These are phyloP conservation scores for Fusarium sp. DNA, from an alignment of 2,329 filamentous ascomycete species.

Conservation along the genomic window DNA sequence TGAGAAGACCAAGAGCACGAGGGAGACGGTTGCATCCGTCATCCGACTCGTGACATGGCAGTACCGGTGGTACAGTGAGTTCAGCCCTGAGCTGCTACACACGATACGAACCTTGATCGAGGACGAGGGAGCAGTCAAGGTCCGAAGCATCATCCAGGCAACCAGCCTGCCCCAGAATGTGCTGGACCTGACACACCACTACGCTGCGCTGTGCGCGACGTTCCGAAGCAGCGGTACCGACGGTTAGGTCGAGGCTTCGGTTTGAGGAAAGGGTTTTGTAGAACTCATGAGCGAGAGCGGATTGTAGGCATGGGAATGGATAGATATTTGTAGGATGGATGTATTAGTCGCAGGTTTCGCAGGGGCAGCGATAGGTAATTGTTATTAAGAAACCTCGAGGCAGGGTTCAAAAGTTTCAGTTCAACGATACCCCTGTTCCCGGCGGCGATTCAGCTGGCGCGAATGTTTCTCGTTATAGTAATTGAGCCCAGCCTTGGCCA, in stretches of 20 bases:
- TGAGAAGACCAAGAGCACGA: constrained; percentile 81
- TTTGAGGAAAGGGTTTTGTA: constrained; percentile 10
- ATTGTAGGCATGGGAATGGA: constrained; percentile 10
- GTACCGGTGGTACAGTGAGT: constrained; percentile 99
- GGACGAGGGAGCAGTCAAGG: constrained; percentile 96
- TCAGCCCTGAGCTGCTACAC: constrained; percentile 90
- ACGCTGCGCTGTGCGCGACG: constrained; percentile 91
- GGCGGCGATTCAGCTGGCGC: neutral
- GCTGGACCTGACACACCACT: constrained; percentile 94
- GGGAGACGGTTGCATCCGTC: constrained; percentile 84
- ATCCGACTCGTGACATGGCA: constrained; percentile 97
- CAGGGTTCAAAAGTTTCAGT: constrained; percentile 29
- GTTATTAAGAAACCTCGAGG: constrained; percentile 4
- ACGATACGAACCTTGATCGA: constrained; percentile 94
- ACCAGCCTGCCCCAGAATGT: constrained; percentile 94
- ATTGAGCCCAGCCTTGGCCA: neutral
- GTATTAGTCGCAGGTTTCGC: neutral
- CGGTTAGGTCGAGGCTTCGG: constrained; percentile 60
- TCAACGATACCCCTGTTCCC: neutral
- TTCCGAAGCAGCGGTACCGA: constrained; percentile 96
- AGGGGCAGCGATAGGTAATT: constrained; percentile 34
- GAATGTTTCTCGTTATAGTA: neutral
- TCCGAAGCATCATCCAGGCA: constrained; percentile 95
- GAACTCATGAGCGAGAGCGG: neutral
- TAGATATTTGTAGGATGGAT: constrained; percentile 23